Evolutionary conservation across 208 protist species (phyloP), one percentile per base, ranked within the genome.

Genomic region (Willaertia magna): DNA sequence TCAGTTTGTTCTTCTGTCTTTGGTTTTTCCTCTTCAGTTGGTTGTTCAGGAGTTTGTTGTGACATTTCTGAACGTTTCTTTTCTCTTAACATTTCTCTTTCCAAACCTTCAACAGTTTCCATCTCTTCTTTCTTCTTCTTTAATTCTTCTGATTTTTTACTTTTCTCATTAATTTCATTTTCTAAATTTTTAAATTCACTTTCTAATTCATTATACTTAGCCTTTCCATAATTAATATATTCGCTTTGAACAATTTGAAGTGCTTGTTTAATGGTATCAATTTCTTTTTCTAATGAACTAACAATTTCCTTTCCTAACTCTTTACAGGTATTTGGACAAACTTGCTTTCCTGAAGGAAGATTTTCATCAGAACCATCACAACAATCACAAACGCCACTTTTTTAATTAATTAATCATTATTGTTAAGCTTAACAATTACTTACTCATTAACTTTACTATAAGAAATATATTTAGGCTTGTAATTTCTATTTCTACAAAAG

Each of bases 301-400:
- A 26, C 20, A 81, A 81, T 52, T 12, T 42, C 12, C 16, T 52
- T 39, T 11, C 43, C 76, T 16, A 44, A 42, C 26, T 76, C 34
- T 22, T 44, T 40, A 44, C 67, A 76, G 22, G n/a, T 76, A 44
- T 40, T 22, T 44, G 9, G 34, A 49, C n/a, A 74, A 79, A 51
- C 11, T 74, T 67, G 12, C 44, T 30, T 55, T 26, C 43, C 26
- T 16, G n/a, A 12, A 22, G 4, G 51, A 76, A 46, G 87, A 39
- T 39, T 79, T 88, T 97, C 95, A 88, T 97, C 95, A 44, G 93
- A 94, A 52, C 95, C 95, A 85, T 97, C 96, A 89, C 96, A 97
- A 89, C 95, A 97, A 88, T 97, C 95, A 51, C 89, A 92, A 74
- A 74, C 3, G 30, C 48, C 39, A 34, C 46, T 39, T 0, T 4